Base-by-base conservation (phyloP, 139 green algal species). In the Monoraphidium neglectum region DNA sequence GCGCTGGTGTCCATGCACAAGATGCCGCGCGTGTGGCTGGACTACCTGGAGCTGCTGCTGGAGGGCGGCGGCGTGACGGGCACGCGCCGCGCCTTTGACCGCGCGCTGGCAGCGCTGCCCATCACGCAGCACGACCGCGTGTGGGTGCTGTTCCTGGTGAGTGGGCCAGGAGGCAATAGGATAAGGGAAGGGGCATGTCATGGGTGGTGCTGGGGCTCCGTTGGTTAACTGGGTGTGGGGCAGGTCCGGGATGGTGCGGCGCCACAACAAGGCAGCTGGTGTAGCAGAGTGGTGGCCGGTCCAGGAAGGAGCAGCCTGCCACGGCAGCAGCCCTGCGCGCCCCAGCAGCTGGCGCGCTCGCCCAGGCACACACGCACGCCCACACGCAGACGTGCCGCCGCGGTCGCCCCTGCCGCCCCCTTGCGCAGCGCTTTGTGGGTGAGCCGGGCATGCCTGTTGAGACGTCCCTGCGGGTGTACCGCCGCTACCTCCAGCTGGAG, bases 1-100 rank as follows among this genome's bases (percentile, higher is more conserved):
- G 91, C 96, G 0, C 83, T 99, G 24, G 93, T 98, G 13, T 94
- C 91, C 0, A 98, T 99, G 95, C 96, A 99, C 91, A 99, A 99
- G 78, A 97, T 97, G 91, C 95, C 95, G 1, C 86, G 91, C 59
- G 88, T 98, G 51, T 98, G 95, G 95, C 35, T 94, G 18, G 82
- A 95, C 4, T 99, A 99, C 87, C 87, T 99, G 59, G 79, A 93
- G 77, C 84, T 94, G 65, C 79, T 99, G 46, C 71, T 92, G 57
- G 83, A 93, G 67, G 84, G 88, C 76, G 77, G 79, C 47, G 69
- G 81, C 32, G 71, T 99, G 40, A 98, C 94, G 2, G 86, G 79
- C 28, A 90, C 87, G 12, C 83, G 97, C 4, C 85, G 92, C 33
- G 83, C 89, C 4, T 98, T 98, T 79, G 97, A 99, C 87, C 84